Evolutionary conservation across 768 basidiomycete genomes (phyloP).

Genomic region (Lactarius vividus): DNA sequence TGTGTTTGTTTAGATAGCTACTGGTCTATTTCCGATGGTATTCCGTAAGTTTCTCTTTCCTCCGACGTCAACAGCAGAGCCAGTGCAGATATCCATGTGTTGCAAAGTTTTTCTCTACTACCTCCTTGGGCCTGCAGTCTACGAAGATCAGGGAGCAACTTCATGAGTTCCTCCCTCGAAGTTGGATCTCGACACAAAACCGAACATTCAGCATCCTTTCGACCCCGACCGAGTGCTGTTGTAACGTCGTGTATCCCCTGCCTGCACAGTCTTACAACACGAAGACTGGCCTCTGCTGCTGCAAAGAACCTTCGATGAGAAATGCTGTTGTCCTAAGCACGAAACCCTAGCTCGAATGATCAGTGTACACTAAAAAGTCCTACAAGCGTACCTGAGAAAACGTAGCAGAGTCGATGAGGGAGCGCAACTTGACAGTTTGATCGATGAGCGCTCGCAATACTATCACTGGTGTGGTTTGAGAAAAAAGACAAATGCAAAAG

Average conservation of each 20-base stretch:
- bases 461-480: not conserved
- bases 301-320: not conserved
- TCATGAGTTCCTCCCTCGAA: not conserved
- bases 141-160: not conserved
- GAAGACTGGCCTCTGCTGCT: conserved; percentile 1
- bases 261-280: not conserved
- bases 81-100: conserved; percentile 4
- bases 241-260: not conserved
- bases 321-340: not conserved
- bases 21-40: not conserved
- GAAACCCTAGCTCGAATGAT: not conserved
- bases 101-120: conserved; percentile 6
- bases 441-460: not conserved
- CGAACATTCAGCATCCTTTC: not conserved
- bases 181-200: not conserved
- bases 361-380: not conserved
- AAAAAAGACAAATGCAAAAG: not conserved
- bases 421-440: conserved; percentile 5
- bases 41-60: conserved; percentile 1
- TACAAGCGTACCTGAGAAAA: conserved; percentile 1
- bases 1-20: not conserved
- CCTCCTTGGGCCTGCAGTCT: not conserved
- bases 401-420: conserved; percentile 8
- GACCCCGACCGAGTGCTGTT: not conserved
- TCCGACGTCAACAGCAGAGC: not conserved